Evolutionary conservation across 495 filamentous ascomycete genomes (phyloP), one percentile per base, ranked within the genome.

Genomic region (Lasiosphaeria miniovina): DNA sequence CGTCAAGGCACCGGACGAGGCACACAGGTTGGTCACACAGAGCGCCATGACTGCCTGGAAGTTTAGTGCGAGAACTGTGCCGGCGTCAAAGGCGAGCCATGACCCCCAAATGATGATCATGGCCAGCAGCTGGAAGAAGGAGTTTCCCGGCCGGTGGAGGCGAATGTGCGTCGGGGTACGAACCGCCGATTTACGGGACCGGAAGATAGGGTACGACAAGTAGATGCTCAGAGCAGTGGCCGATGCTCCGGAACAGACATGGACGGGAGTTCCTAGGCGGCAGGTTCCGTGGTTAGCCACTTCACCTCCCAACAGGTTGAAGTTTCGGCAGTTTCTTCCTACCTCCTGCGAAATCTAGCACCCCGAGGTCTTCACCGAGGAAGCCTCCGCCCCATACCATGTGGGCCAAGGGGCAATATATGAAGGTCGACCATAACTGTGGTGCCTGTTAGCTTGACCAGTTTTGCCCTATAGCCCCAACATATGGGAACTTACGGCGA

Each of bases 61-160:
- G 75, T 95, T 96, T 41, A 93, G 87, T 63, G 93, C 90, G 65
- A 96, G 92, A 4, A 91, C 72, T 6, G 92, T 96, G 38, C 93
- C 93, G 63, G 93, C 93, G 76, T 97, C 96, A 81, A 97, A 97
- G 36, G 90, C 93, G 55, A 97, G 77, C 93, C 93, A 96, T 59
- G 93, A 92, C 65, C 96, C 96, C 93, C 93, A 97, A 50, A 97
- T 87, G 71, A 97, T 85, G 57, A 93, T 84, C 7, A 93, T 93
- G 35, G 93, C 89, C 2, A 69, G 32, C 0, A 69, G 54, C 60
- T 69, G 67, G 62, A 59, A 69, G 55, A 69, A 69, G 36, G 67
- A 69, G 57, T 65, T 67, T 10, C 67, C 67, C 0, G 67, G 67
- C 0, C 67, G 67, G 48, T 69, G 67, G 61, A 97, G 86, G 10